A percentile compares a stretch with the other conserved stretches of the same genome.
phyloP scores from a whole-genome alignment of 2,329 filamentous ascomycete species.

The Aspergillus udagawae region DNA sequence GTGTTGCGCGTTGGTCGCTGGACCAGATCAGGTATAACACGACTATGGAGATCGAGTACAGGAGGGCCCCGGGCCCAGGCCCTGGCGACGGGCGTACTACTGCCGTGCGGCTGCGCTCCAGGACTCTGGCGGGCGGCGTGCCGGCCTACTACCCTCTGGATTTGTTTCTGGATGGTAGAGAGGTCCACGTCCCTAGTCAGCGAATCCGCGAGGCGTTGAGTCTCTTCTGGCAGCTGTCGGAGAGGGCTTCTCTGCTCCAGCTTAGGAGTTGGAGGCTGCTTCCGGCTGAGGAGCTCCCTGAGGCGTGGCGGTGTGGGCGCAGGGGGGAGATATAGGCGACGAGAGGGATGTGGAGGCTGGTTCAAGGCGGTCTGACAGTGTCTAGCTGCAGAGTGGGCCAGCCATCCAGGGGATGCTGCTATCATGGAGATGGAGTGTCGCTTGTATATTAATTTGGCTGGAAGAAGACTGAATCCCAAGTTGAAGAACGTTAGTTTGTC shows the following conservation, averaged over 20 bases:
- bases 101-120: slow-evolving; percentile 13
- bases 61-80: neutral
- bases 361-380: neutral
- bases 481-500: neutral
- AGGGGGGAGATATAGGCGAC: neutral
- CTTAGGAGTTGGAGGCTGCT: slow-evolving; percentile 17
- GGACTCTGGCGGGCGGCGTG: slow-evolving; percentile 5
- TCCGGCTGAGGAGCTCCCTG: slow-evolving; percentile 13
- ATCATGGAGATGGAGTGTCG: no score
- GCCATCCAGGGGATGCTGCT: no score
- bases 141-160: slow-evolving; percentile 12
- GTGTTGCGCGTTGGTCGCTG: slow-evolving; percentile 20
- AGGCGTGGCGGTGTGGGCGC: slow-evolving; percentile 7
- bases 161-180: slow-evolving; percentile 14
- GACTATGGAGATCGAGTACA: slow-evolving; percentile 20
- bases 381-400: no score
- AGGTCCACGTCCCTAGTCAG: slow-evolving; percentile 9
- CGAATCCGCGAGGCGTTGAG: slow-evolving; percentile 11
- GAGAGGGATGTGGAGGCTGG: neutral
- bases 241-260: slow-evolving; percentile 5
- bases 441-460: neutral
- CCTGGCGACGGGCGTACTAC: neutral
- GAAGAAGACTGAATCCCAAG: neutral
- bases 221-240: slow-evolving; percentile 15
- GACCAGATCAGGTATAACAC: slow-evolving; percentile 26